Percentiles rank a stretch among this genome's conserved stretches.
These are phyloP conservation scores for Oemleria cerasiformis DNA, from an alignment of 306 rosid species.

Conservation along the genomic window DNA sequence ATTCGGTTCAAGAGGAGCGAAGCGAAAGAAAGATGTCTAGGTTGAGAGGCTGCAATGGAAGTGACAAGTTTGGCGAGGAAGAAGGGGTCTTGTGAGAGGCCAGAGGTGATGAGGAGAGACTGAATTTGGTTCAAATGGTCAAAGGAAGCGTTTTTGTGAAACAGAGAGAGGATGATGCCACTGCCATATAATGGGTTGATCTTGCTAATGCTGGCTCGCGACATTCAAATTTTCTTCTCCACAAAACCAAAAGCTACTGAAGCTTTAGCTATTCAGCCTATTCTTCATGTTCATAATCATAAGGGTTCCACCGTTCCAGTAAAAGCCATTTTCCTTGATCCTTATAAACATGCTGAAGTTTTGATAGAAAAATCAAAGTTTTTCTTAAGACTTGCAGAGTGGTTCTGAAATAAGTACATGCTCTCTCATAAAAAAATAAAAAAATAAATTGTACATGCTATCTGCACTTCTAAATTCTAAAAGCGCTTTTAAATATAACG, in stretches of 20 bases:
- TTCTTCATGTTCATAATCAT: too few relatives aligned
- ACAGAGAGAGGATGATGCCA: neutral
- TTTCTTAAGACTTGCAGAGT: too few relatives aligned
- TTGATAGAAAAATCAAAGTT: too few relatives aligned
- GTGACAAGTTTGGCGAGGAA: slow-evolving; percentile 1
- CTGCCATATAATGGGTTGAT: neutral
- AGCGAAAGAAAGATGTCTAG: slow-evolving; percentile 30
- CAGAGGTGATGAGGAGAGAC: neutral
- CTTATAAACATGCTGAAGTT: too few relatives aligned
- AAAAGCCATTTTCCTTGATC: too few relatives aligned
- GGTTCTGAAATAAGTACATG: too few relatives aligned
- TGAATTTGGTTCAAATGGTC: slow-evolving; percentile 10
- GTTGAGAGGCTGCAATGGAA: slow-evolving; percentile 6
- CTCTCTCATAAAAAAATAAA: too few relatives aligned
- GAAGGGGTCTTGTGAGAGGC: slow-evolving; percentile 4
- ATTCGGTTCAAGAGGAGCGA: slow-evolving; percentile 38
- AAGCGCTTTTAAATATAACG: too few relatives aligned
- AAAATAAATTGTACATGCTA: too few relatives aligned
- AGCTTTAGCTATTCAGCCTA: neutral
- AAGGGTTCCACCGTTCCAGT: too few relatives aligned
- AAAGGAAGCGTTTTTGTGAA: neutral
- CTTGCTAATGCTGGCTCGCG: neutral
- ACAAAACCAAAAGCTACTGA: neutral
- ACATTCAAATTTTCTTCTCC: neutral
- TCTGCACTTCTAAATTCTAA: too few relatives aligned